Base-by-base conservation (phyloP, 1,284 basidiomycete species). In the Lentinula novae-zelandiae region DNA sequence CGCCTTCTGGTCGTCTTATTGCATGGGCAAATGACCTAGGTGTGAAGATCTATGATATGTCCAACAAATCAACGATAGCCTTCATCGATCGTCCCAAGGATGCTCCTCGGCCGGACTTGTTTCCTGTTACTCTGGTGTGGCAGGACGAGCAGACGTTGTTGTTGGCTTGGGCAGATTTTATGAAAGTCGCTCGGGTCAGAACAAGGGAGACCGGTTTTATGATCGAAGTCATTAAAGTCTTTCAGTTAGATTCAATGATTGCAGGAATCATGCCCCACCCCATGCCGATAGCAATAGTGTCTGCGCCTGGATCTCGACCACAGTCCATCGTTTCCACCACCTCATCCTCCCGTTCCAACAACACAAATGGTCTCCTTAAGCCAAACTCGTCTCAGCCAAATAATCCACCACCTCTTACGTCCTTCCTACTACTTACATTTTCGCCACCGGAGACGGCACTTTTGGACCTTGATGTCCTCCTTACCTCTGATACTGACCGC, bases 1-100 rank as follows among this genome's bases (percentile, higher is more conserved):
- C 86, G 66, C 54, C 54, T 9, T 44, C 40, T 46, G 89, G 87
- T 1, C 84, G 84, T 59, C 79, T 98, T 33, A 94, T 98, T 62
- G 95, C 95, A 0, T 99, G 97, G 97, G 95, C 96, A 1, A 97
- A 95, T 68, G 97, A 99, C 72, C 70, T 88, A 48, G 97, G 97
- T 20, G 92, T 99, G 59, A 95, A 96, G 70, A 90, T 99, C 55
- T 96, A 96, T 70, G 96, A 99, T 71, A 90, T 87, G 0, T 76
- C 78, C 2, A 90, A 91, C 0, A 86, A 90, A 66, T 85, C 88
- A 44, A 85, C 92, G 5, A 91, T 99, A 62, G 91, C 91, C 0
- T 95, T 86, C 72, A 94, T 99, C 62, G 90, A 95, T 70, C 82
- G 95, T 46, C 89, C 92, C 3, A 71, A 82, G 0, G 85, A 90